Evolutionary conservation across 169 alveolate genomes (phyloP).

Genomic region (Eimeria falciformis): DNA sequence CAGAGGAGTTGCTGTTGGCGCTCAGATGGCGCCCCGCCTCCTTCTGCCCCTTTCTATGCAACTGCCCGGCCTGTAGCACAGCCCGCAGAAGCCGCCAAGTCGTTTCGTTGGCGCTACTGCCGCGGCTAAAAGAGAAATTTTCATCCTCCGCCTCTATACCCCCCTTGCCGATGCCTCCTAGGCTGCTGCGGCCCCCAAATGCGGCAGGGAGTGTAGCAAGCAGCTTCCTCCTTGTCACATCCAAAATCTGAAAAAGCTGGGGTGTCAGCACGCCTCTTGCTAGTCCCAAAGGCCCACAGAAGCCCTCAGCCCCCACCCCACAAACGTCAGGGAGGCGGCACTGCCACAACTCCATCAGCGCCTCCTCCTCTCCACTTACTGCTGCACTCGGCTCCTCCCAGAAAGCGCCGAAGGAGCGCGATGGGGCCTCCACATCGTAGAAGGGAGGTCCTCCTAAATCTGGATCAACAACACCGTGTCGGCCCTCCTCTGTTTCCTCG

Average conservation of each 20-base stretch:
- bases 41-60: not conserved
- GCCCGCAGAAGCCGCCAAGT: slow-evolving; percentile 6
- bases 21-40: not conserved
- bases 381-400: too few species aligned
- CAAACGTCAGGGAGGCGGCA: too few species aligned
- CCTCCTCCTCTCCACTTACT: too few species aligned
- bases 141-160: not conserved
- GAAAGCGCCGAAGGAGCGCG: not conserved
- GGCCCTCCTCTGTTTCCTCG: not conserved
- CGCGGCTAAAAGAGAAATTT: not conserved
- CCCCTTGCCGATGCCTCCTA: not conserved
- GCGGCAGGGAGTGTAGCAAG: slow-evolving; percentile 1
- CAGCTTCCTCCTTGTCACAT: not conserved
- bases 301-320: too few species aligned
- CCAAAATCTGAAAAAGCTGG: slow-evolving; percentile 37
- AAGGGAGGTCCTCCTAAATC: not conserved
- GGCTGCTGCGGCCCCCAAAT: slow-evolving; percentile 26
- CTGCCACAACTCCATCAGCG: too few species aligned
- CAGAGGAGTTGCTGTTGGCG: not conserved
- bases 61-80: not conserved
- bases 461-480: not conserved
- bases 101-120: slow-evolving; percentile 4
- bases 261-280: not conserved
- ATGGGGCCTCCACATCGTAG: not conserved
- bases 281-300: not conserved